phyloP scores from a whole-genome alignment of 768 basidiomycete genomes.

The Mycena belliarum region DNA sequence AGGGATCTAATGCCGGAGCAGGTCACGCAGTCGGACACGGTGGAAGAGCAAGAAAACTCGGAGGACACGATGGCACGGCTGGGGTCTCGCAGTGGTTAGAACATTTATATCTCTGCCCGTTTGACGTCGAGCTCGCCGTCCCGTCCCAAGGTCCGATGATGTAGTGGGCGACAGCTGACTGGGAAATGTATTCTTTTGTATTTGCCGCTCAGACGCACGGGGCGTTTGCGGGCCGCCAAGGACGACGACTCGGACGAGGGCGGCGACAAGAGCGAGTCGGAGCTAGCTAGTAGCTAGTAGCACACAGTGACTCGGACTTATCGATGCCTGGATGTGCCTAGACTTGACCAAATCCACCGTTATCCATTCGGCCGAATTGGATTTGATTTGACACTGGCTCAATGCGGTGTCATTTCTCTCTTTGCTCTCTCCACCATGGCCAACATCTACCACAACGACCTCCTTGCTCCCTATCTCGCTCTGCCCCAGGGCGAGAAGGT shows the following conservation, averaged over 20 bases:
- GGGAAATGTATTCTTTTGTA: neutral
- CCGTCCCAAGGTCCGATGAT: neutral
- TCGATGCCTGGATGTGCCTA: too few relatives aligned
- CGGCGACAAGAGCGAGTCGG: too few relatives aligned
- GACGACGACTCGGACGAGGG: too few relatives aligned
- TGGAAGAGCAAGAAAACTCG: slow-evolving; percentile 83
- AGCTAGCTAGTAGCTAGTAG: too few relatives aligned
- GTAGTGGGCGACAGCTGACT: slow-evolving; percentile 1
- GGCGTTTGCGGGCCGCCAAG: too few relatives aligned
- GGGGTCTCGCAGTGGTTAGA: slow-evolving; percentile 72
- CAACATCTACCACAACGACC: slow-evolving; percentile 73
- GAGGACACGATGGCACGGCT: slow-evolving; percentile 81
- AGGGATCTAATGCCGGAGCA: slow-evolving; percentile 30
- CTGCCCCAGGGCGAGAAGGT: slow-evolving; percentile 89
- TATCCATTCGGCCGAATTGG: neutral
- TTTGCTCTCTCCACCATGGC: slow-evolving; percentile 24
- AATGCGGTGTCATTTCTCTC: slow-evolving; percentile 18
- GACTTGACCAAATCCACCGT: too few relatives aligned
- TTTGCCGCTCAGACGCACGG: neutral
- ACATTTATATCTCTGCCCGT: slow-evolving; percentile 19
- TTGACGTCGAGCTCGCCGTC: neutral
- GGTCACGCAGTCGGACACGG: slow-evolving; percentile 84
- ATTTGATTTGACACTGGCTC: neutral
- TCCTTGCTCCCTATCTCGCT: slow-evolving; percentile 87
- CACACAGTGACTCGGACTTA: too few relatives aligned